Evolutionary conservation across 345 rosid genomes (phyloP), one percentile per base, ranked within the genome.

Genomic region (Ricinus communis): DNA sequence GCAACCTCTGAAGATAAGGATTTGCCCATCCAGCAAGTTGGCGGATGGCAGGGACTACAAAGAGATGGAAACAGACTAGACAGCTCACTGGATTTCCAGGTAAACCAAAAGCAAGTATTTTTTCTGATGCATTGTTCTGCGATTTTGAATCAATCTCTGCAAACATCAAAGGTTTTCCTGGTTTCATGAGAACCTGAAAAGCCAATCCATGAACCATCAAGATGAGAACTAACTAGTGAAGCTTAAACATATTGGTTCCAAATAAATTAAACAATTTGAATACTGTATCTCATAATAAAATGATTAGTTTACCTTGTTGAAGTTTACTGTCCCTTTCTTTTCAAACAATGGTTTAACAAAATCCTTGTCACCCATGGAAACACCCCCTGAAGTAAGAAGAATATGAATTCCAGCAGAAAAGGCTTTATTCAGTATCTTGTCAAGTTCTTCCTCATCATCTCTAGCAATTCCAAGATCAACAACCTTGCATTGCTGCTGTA

Each of bases 11-110:
- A 73, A 82, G 87, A 73, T 87, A 80, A 21, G 98, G 91, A 84
- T 83, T 87, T 73, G 67, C 75, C 97, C 98, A 92, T 88, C 98
- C 97, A 41, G 98, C 85, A 66, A 92, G 86, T 81, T 43, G 81
- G 74, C 83, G 97, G 71, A 92, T 84, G 28, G 96, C 64, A 59
- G 98, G 97, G 73, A 88, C 86, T 50, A 92, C 93, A 80, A 89
- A 95, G 73, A 95, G 84, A 83, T 89, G 82, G 83, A 95, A 95
- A 79, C 94, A 88, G 73, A 92, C 98, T 63, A 92, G 71, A 79
- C 98, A 84, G 89, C 99, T 88, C 71, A 88, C 99, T 74, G 98
- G 99, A 82, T 95, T 92, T 79, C 99, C 99, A 28, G 99, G 99
- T 74, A 95, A 85, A 33, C 98, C 98, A 85, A 95, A 92, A 53